Base-by-base conservation (phyloP, 257 asterid genomes). In the Rubia yunnanensis region DNA sequence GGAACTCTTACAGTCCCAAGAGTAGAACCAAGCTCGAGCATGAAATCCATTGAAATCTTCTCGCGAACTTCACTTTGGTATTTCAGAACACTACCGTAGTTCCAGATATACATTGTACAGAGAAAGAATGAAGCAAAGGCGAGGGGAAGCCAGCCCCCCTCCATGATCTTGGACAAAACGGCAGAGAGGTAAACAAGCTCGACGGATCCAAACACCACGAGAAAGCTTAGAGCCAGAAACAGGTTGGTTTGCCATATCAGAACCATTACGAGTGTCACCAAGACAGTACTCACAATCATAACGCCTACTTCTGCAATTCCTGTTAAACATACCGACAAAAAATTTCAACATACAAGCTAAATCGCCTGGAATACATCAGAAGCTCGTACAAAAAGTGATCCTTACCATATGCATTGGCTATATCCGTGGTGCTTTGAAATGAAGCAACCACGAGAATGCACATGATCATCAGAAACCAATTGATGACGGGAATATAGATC, bases 281-380 rank as follows among this genome's bases (percentile, higher is more conserved):
- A 74, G 14, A 83, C 63, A 1, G 99, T 90, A 77, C 91, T 94
- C 13, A 90, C 96, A 0, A 94, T 72, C 99, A 94, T 94, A 32
- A 94, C 99, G 10, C 95, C 96, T n/a, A 94, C 95, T 73, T 90
- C 98, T 56, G 99, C 99, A 60, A 90, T 88, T 74, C 99, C 97
- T 94, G 79, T 36, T 35, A 5, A 56, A 46, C 60, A 36, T 28
- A 23, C 11, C 28, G 26, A 3, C 34, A 39, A 60, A 41, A 52
- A 14, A 11, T 32, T 32, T 59, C 27, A 5, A 17, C 15, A 56
- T 35, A 3, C 13, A 24, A 28, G 28, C 67, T n/a, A 22, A 69
- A 15, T 44, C n/a, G 28, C 5, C 26, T 17, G 24, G 20, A 44
- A 44, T 17, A 44, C 20, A 59, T 15, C 14, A 30, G 26, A 60